Evolutionary conservation across 331 rosid genomes (phyloP).

Genomic region (Arachis monticola): DNA sequence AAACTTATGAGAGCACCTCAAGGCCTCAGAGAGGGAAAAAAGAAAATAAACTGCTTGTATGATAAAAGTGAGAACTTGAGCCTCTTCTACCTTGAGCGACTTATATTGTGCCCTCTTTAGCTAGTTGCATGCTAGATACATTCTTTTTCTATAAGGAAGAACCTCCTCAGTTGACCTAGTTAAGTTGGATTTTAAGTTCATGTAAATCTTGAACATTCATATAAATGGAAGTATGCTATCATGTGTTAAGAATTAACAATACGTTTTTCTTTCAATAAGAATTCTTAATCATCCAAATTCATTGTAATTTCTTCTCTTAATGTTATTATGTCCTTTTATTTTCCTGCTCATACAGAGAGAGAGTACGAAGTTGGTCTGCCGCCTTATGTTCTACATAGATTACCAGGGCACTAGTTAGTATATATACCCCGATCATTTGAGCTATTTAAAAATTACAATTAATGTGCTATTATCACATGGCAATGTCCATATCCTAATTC

Average conservation of each 20-base stretch:
- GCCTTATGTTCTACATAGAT: slow-evolving; percentile 28
- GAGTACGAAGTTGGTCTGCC: slow-evolving; percentile 10
- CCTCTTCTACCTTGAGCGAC: not conserved
- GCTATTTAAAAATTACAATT: slow-evolving; percentile 1
- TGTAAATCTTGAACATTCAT: slow-evolving; percentile 12
- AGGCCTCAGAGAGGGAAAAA: not conserved
- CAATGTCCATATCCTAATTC: slow-evolving; percentile 6
- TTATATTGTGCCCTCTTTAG: not conserved
- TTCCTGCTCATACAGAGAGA: not conserved
- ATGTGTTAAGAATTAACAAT: not conserved
- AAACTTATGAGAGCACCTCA: not conserved
- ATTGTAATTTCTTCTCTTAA: slow-evolving; percentile 13
- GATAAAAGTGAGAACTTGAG: slow-evolving; percentile 5
- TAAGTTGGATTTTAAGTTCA: not conserved
- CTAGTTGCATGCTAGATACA: slow-evolving; percentile 12
- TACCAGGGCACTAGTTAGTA: not conserved
- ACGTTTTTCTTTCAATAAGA: not conserved
- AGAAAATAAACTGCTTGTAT: not conserved
- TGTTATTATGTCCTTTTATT: slow-evolving; percentile 1
- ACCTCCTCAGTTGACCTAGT: not conserved
- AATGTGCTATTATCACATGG: not conserved
- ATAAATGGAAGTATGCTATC: slow-evolving; percentile 5
- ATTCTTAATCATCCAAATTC: slow-evolving; percentile 22
- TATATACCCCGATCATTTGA: not conserved
- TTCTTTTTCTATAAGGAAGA: not conserved